Evolutionary conservation across 2,329 filamentous ascomycete genomes (phyloP).

Genomic region (Allantophomopsis lycopodina): DNA sequence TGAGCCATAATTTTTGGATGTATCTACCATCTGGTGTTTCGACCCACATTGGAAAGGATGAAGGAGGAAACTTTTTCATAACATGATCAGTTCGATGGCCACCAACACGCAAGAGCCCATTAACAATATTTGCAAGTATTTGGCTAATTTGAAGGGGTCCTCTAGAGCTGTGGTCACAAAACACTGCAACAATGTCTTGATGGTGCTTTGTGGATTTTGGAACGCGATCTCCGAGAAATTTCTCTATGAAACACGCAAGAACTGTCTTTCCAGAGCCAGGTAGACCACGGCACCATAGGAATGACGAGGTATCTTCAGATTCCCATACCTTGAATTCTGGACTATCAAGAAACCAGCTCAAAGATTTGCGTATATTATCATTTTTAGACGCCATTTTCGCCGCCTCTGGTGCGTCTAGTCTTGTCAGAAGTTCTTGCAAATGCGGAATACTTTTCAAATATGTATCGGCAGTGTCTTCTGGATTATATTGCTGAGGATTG

Average conservation of each 20-base stretch:
- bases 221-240: background rate
- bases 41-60: background rate
- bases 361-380: background rate
- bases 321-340: background rate
- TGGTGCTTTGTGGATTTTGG: background rate
- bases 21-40: background rate
- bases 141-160: background rate
- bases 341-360: conserved; percentile 1
- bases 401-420: too few species aligned
- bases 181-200: background rate
- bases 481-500: too few species aligned
- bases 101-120: background rate
- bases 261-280: background rate
- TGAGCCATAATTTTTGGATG: background rate
- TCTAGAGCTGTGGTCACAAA: background rate
- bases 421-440: too few species aligned
- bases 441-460: too few species aligned
- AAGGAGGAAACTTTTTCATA: background rate
- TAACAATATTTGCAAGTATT: background rate
- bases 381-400: background rate
- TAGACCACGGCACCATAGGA: background rate
- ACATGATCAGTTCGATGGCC: background rate
- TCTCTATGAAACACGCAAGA: background rate
- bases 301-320: background rate
- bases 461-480: too few species aligned